Evolutionary conservation across 208 protist genomes (phyloP).

Genomic region (Herpetomonas tarakana): DNA sequence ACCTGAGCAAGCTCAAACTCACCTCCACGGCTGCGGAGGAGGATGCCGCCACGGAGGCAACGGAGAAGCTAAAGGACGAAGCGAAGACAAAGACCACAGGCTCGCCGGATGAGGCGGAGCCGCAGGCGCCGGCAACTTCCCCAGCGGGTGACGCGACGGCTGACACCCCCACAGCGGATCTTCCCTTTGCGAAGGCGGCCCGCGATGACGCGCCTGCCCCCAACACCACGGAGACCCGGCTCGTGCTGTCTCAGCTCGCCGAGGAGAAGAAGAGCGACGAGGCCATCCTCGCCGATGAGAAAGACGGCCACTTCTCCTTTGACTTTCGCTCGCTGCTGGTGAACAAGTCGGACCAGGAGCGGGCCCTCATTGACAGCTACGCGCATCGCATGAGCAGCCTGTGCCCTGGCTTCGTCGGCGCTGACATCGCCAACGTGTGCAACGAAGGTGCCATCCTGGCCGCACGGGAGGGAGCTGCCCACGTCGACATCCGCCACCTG

Average conservation of each 20-base stretch:
- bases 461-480: constrained; percentile 56
- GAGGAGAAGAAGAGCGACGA: constrained; percentile 22
- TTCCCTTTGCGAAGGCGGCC: too few species aligned
- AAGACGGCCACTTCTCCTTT: constrained; percentile 28
- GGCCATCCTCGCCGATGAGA: constrained; percentile 6
- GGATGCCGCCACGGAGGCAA: background rate
- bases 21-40: constrained; percentile 8
- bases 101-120: too few species aligned
- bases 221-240: constrained; percentile 8
- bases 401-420: constrained; percentile 87
- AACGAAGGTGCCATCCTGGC: constrained; percentile 95
- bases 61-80: background rate
- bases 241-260: constrained; percentile 23
- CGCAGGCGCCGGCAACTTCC: too few species aligned
- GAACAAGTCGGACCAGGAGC: constrained; percentile 48
- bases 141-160: too few species aligned
- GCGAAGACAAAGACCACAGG: background rate
- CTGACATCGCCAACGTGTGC: constrained; percentile 97
- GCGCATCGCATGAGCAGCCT: constrained; percentile 71
- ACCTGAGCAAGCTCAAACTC: constrained; percentile 85
- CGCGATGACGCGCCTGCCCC: too few species aligned
- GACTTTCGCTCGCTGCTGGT: constrained; percentile 46
- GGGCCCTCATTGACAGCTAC: constrained; percentile 64
- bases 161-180: too few species aligned
- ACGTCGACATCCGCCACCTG: constrained; percentile 86